A percentile compares a stretch with the other conserved stretches of the same genome.
Evolutionary conservation across 768 basidiomycete species (phyloP).

Genomic region (Gloeophyllum trabeum): DNA sequence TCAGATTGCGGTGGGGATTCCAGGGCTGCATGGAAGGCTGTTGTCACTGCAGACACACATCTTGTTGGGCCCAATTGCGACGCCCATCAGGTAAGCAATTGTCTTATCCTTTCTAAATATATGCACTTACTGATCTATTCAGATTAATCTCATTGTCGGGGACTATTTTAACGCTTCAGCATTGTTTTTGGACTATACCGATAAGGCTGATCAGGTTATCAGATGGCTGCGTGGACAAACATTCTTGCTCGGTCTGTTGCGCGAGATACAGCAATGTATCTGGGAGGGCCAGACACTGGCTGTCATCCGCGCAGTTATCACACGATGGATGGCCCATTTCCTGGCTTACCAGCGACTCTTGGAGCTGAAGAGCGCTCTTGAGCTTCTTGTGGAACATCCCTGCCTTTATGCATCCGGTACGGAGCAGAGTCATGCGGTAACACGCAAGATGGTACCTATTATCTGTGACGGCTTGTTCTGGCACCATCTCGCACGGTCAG

Average conservation of each 20-base stretch:
- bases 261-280: background rate
- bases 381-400: background rate
- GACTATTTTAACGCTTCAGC: slow-evolving; percentile 16
- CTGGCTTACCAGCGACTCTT: slow-evolving; percentile 14
- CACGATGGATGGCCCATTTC: slow-evolving; percentile 21
- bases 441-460: slow-evolving; percentile 2
- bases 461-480: slow-evolving; percentile 6
- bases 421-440: background rate
- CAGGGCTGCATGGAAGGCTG: background rate
- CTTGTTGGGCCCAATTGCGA: slow-evolving; percentile 5
- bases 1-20: slow-evolving; percentile 4
- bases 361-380: slow-evolving; percentile 9
- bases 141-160: slow-evolving; percentile 24
- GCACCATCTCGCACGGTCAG: slow-evolving; percentile 2
- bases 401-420: background rate
- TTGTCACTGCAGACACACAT: background rate
- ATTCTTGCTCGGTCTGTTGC: slow-evolving; percentile 16
- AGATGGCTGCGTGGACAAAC: slow-evolving; percentile 25
- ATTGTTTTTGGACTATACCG: slow-evolving; percentile 9
- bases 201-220: slow-evolving; percentile 9
- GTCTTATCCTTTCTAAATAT: slow-evolving; percentile 4
- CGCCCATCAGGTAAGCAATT: slow-evolving; percentile 7
- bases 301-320: slow-evolving; percentile 20
- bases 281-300: slow-evolving; percentile 3
- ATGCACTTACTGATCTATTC: slow-evolving; percentile 21